Conservation (phyloP, 306 rosid species). For the Neltuma alba region DNA sequence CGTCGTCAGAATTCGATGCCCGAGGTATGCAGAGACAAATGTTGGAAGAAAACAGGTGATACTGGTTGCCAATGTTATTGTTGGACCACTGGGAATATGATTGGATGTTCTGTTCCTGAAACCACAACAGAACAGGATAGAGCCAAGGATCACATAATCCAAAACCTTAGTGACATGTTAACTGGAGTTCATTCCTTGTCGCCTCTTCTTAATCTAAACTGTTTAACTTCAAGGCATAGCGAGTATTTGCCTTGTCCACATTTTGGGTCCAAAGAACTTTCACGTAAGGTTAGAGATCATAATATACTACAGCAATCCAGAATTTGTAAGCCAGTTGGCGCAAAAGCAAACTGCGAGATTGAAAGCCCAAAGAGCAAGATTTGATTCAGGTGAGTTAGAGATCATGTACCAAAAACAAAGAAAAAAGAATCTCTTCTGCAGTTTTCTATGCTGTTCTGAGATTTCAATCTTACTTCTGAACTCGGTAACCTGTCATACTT, state of each 20-base stretch:
- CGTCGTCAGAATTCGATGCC: slow-evolving; percentile 20
- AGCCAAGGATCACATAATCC: too few relatives aligned
- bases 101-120: not conserved
- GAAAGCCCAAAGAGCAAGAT: not conserved
- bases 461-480: not conserved
- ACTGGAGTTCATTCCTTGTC: not conserved
- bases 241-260: not conserved
- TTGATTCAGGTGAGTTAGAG: not conserved
- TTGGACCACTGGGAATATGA: not conserved
- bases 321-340: not conserved
- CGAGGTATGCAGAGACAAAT: slow-evolving; percentile 27
- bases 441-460: not conserved
- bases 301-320: not conserved
- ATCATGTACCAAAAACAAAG: not conserved
- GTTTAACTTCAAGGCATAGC: not conserved
- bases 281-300: too few relatives aligned
- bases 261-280: not conserved
- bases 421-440: not conserved
- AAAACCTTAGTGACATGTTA: not conserved
- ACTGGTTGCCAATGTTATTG: not conserved
- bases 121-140: not conserved
- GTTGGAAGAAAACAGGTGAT: slow-evolving; percentile 8
- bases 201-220: not conserved
- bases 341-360: not conserved
- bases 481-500: not conserved